Base-by-base conservation (phyloP, 805 yeast species). In the Lipomyces mesembrius region DNA sequence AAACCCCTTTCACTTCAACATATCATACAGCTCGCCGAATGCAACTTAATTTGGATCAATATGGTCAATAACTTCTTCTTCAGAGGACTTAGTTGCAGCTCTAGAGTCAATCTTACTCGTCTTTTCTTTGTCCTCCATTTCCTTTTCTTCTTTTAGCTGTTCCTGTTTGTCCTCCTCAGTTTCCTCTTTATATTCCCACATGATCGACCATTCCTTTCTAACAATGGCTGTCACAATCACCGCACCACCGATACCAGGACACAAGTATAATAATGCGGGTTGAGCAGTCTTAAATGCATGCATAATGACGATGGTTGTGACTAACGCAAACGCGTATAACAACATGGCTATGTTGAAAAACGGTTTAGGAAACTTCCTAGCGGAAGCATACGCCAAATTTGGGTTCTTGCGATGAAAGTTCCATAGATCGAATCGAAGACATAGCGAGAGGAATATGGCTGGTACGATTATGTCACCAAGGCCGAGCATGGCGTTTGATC, bases 401-500 rank as follows among this genome's bases (percentile, higher is more conserved):
- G 75, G 67, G 62, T 79, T 70, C 9, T 58, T 53, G 14, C 76
- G 75, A 73, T 82, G 82, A 73, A 78, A 77, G 57, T 72, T 78
- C 75, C 74, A 81, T 37, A 83, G 75, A 75, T 88, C 92, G 74
- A 78, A 87, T 64, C 88, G 79, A 51, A 85, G 77, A 72, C 87
- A 83, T 54, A 87, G 76, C 1, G 88, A 77, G 12, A 85, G 78
- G 63, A 85, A 82, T 20, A 80, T 62, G 0, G 88, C 89, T 0
- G 92, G 91, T 14, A 87, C 76, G 2, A 85, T 85, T 61, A 89
- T 82, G 74, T 88, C 92, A 5, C 92, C 92, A 4, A 88, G 77
- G 0, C 92, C 92, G 9, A 88, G 76, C 60, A 87, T 74, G 2
- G 74, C 71, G 25, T 51, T 53, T 3, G 69, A 59, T 11, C 56